Base-by-base conservation (phyloP, 2,329 filamentous ascomycete species). In the Lachnellula cervina region DNA sequence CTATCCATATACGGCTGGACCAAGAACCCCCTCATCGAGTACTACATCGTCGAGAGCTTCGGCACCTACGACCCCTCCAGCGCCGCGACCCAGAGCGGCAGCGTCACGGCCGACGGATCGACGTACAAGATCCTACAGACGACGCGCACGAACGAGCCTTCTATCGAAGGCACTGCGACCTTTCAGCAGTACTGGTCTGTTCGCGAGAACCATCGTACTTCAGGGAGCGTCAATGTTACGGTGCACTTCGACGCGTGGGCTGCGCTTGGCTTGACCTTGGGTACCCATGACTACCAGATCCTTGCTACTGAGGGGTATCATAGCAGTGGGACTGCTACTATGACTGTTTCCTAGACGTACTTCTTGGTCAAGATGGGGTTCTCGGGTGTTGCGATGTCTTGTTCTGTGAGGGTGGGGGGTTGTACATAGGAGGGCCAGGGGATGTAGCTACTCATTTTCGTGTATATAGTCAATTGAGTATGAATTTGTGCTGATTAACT, bases 1-100 rank as follows among this genome's bases (percentile, higher is more conserved):
- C 72, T 84, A n/a, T 70, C 79, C 17, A 67, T 83, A 16, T 83
- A 83, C 64, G 80, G 80, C 52, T 84, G 80, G 79, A 79, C 55
- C 14, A 45, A 35, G 11, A 44, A 49, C 32, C 57, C 57, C 1
- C 49, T 64, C 34, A 49, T 65, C 40, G 51, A 59, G 44, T 58
- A 82, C 71, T 83, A 82, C 70, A 77, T 83, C 55, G 73, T 82
- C 59, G 80, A 83, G 57, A 69, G 73, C 32, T 77, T 75, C 44
- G 44, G 44, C 21, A 46, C 44, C 44, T 46, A 46, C 64, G 73
- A 79, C 48, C 77, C 78, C 0, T 72, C 73, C 54, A 73, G 75
- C 62, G 77, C 72, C 9, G 73, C 73, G 58, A 75, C 72, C 0
- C 70, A 71, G 58, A 77, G 77, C 64, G 80, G 79, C 25, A 74